Conservation (phyloP, 139 green algal genomes). For the Chlamydomonas applanata region DNA sequence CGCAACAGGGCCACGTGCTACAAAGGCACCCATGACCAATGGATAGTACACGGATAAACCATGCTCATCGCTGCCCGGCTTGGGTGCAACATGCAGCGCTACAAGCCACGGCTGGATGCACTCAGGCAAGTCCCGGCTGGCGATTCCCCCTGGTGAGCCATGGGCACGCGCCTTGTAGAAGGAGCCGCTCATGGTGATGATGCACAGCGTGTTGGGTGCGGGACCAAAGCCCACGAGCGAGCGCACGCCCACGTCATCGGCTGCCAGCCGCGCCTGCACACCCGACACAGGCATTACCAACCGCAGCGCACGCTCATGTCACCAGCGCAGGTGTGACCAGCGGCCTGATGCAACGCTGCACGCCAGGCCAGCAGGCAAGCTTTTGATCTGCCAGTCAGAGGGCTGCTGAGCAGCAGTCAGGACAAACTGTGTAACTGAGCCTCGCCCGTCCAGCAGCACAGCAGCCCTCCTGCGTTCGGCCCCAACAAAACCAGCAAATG, state of each 20-base stretch:
- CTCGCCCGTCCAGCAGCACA: too few relatives aligned
- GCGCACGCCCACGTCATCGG: slow-evolving; percentile 17
- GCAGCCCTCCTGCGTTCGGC: background rate
- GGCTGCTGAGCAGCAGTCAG: too few relatives aligned
- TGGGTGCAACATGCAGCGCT: too few relatives aligned
- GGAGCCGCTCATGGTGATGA: slow-evolving; percentile 54
- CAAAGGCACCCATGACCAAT: slow-evolving; percentile 16
- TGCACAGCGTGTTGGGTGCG: slow-evolving; percentile 53
- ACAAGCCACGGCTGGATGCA: background rate
- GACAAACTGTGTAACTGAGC: too few relatives aligned
- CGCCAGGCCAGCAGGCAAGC: too few relatives aligned
- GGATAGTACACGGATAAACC: too few relatives aligned
- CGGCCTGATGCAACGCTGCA: background rate
- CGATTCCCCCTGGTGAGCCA: background rate
- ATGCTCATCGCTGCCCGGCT: too few relatives aligned
- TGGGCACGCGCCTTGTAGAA: slow-evolving; percentile 45
- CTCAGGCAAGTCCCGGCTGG: background rate
- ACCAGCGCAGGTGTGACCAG: too few relatives aligned
- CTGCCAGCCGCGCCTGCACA: slow-evolving; percentile 19
- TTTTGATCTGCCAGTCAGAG: too few relatives aligned
- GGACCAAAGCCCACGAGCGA: slow-evolving; percentile 69
- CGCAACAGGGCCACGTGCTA: slow-evolving; percentile 34
- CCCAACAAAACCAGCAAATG: background rate
- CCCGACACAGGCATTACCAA: background rate
- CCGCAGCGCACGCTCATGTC: background rate